Evolutionary conservation across 2,329 filamentous ascomycete genomes (phyloP).

Genomic region (Aspergillus intermedius): DNA sequence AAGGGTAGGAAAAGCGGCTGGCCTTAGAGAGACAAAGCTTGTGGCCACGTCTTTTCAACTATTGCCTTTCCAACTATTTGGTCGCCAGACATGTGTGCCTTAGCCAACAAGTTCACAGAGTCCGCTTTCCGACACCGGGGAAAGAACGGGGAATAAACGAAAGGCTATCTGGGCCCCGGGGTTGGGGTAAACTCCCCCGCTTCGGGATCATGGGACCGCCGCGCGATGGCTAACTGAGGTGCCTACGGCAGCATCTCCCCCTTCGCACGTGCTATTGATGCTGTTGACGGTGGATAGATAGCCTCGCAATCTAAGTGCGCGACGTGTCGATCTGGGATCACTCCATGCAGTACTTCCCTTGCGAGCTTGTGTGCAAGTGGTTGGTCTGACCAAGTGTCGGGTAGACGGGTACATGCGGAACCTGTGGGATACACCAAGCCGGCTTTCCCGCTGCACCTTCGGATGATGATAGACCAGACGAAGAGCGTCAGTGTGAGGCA

Average conservation of each 20-base stretch:
- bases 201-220: no score
- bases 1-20: background rate
- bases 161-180: no score
- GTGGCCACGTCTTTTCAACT: background rate
- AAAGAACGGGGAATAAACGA: background rate
- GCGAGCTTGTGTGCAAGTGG: no score
- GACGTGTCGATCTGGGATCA: no score
- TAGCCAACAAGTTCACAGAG: no score
- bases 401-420: background rate
- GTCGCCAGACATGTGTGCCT: background rate
- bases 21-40: background rate
- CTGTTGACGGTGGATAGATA: no score
- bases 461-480: background rate
- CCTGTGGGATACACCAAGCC: background rate
- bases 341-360: no score
- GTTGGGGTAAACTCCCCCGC: no score
- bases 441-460: background rate
- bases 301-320: no score
- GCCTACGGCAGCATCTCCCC: no score
- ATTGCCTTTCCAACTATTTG: background rate
- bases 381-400: background rate
- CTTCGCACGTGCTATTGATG: no score
- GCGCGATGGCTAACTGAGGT: no score
- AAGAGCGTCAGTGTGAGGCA: background rate
- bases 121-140: background rate